Evolutionary conservation across 768 basidiomycete species (phyloP), one percentile per base, ranked within the genome.

Genomic region (Cystobasidium ongulense): DNA sequence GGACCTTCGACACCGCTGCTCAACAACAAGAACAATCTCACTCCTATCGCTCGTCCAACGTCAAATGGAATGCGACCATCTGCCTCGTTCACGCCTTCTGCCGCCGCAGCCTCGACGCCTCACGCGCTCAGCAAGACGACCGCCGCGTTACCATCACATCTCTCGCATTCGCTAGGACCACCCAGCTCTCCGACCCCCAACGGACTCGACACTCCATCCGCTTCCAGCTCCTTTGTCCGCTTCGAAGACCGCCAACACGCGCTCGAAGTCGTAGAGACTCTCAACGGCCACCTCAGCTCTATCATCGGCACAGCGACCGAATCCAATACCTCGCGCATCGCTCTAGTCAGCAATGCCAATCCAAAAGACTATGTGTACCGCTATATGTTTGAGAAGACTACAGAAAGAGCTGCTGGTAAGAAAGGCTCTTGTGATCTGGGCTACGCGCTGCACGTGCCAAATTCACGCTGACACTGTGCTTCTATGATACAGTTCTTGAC

Each of bases 321-420:
- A 21, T 72, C 67, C 10, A 38, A 35, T 36, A 77, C 75, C 35
- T 66, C 76, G 29, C 72, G 83, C 21, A 78, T 83, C 57, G 54
- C 70, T 10, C 63, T 83, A 27, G 75, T 71, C 13, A 76, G 78
- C 1, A 74, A 71, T 0, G 74, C 77, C 21, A 76, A 83, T 43
- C 80, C 80, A 4, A 79, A 78, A 31, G 62, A 59, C 33, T 80
- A 76, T 76, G 91, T 89, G 88, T 84, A 84, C 74, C 86, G 90
- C 33, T 98, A 97, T 80, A 94, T 95, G 93, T 92, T 90, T 78
- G 93, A 97, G 81, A 92, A 91, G 82, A 84, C 89, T 29, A 86
- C 87, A 1, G 90, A 90, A 78, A 84, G 93, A 57, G 89, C 91
- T 75, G 89, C 89, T 84, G 88, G 92, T 91, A 76, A 62, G 80